phyloP scores from a whole-genome alignment of 2,329 filamentous ascomycete genomes.

The Neurospora sp. region DNA sequence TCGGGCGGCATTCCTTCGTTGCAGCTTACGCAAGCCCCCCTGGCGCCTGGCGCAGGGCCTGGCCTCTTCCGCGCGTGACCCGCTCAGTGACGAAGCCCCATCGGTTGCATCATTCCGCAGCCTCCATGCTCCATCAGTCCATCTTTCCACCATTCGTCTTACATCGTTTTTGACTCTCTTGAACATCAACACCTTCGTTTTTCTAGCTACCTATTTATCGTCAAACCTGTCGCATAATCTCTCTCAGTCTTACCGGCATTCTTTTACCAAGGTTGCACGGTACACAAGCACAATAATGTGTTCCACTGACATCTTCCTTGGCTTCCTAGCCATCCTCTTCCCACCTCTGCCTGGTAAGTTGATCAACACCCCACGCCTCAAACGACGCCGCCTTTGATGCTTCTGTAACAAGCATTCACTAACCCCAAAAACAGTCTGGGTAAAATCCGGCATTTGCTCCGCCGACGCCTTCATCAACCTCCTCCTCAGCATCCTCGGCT shows the following conservation, averaged over 20 bases:
- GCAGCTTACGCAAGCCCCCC: conserved; percentile 17
- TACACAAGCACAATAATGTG: conserved; percentile 36
- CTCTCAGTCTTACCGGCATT: neutral
- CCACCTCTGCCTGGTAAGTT: conserved; percentile 53
- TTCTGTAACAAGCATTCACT: too few relatives aligned
- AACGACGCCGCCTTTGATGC: too few relatives aligned
- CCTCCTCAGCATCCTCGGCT: conserved; percentile 71
- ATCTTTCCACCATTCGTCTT: neutral
- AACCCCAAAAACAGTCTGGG: conserved; percentile 61
- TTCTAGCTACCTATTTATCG: neutral
- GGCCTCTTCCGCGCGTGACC: conserved; percentile 4
- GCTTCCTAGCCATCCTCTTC: conserved; percentile 53
- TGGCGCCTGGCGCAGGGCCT: conserved; percentile 6
- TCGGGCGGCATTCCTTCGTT: neutral
- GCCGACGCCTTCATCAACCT: conserved; percentile 93
- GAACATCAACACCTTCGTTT: neutral
- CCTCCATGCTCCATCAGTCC: neutral
- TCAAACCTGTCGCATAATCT: neutral
- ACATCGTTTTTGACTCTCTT: neutral
- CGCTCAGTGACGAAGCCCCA: conserved; percentile 1
- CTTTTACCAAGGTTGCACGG: neutral
- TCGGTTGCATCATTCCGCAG: conserved; percentile 10
- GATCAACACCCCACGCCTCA: too few relatives aligned
- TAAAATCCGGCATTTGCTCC: conserved; percentile 87
- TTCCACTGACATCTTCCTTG: conserved; percentile 51